These are phyloP conservation scores for Didymella keratinophila DNA, from an alignment of 2,329 filamentous ascomycete species.

Conservation along the genomic window DNA sequence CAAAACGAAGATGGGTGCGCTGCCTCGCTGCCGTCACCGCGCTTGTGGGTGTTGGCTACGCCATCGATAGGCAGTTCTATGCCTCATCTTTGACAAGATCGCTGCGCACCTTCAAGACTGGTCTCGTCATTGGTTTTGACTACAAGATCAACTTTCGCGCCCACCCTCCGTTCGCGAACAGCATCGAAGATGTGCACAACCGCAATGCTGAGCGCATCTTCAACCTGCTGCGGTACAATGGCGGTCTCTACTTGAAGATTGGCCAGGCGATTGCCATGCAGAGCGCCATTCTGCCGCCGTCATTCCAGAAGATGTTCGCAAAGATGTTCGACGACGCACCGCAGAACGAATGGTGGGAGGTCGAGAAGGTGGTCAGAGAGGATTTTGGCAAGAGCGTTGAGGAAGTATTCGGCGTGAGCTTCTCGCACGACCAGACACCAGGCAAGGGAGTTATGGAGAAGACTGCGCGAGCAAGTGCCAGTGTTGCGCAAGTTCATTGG, in stretches of 20 bases:
- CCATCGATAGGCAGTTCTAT: constrained; percentile 76
- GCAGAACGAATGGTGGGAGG: constrained; percentile 86
- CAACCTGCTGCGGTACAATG: constrained; percentile 82
- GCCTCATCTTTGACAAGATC: constrained; percentile 81
- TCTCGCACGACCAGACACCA: constrained; percentile 65
- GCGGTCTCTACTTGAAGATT: constrained; percentile 95
- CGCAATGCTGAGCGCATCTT: constrained; percentile 86
- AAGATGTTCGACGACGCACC: constrained; percentile 98
- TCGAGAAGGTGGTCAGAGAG: constrained; percentile 83
- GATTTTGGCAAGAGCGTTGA: constrained; percentile 86
- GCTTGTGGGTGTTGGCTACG: constrained; percentile 68
- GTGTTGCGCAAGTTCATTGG: constrained; percentile 97
- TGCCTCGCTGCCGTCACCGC: constrained; percentile 70
- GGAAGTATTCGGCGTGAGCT: constrained; percentile 92
- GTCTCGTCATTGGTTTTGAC: constrained; percentile 82
- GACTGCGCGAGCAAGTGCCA: constrained; percentile 80
- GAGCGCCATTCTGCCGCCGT: constrained; percentile 87
- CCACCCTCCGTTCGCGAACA: constrained; percentile 75
- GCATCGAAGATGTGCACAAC: constrained; percentile 78
- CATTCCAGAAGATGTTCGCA: constrained; percentile 95
- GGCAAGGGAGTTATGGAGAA: constrained; percentile 72
- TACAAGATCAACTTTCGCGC: constrained; percentile 97
- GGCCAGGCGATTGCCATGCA: constrained; percentile 99
- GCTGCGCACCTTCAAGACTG: constrained; percentile 79
- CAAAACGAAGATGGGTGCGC: constrained; percentile 77